Base-by-base conservation (phyloP, 2,329 filamentous ascomycete species). In the Berkeleyomyces basicola region DNA sequence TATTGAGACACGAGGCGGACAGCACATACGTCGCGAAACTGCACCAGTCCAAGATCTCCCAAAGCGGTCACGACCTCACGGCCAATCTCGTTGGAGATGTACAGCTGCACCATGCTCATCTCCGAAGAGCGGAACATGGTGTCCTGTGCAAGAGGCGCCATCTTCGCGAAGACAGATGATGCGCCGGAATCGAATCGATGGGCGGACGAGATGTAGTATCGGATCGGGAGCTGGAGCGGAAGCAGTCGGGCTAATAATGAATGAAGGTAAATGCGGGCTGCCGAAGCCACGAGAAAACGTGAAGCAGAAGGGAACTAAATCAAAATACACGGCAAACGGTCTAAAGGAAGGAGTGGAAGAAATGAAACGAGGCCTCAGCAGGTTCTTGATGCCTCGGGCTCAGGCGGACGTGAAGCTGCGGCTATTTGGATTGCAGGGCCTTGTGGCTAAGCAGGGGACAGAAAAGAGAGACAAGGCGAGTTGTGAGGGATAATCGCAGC, bases 61-160 rank as follows among this genome's bases (percentile, higher is more conserved):
- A 99, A 80, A 63, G 92, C 92, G 72, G 91, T 96, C 67, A 97
- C 91, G 70, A 96, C 92, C 78, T 99, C 95, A 72, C 93, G 85
- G 70, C 93, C 92, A 69, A 99, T 97, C 80, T 99, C 93, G 74
- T 96, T 97, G 71, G 93, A 90, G 71, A 99, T 95, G 77, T 97
- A 99, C 71, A 99, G 87, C 85, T 99, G 93, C 72, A 95, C 95
- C 86, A 99, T 87, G 82, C 90, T 96, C 93, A 99, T 99, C 76
- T 96, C 89, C 88, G 90, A 89, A 74, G 93, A 99, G 82, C 95
- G 92, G 85, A 99, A 97, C 79, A 96, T 88, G 76, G 91, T 96
- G 78, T 97, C 90, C 78, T 89, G 77, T 73, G 78, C 76, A 68
- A 80, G 78, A 75, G 82, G 82, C 84, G 86, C 87, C 67, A 68